phyloP scores from a whole-genome alignment of 2,329 filamentous ascomycete species.

The Colletotrichum sansevieriae region DNA sequence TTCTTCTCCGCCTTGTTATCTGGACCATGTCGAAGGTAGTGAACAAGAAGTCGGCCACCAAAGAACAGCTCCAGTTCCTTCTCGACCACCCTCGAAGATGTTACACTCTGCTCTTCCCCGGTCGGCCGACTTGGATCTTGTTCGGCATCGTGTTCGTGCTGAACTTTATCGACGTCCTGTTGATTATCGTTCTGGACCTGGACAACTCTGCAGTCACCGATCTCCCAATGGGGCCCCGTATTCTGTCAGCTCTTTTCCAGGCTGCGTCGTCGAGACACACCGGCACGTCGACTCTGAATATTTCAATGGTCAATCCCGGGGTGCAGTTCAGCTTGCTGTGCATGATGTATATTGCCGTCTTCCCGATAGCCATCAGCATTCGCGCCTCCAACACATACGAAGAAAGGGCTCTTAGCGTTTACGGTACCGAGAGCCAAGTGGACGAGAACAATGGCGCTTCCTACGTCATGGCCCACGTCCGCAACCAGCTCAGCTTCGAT shows the following conservation, averaged over 20 bases:
- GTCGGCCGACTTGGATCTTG: conserved; percentile 70
- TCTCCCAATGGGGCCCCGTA: conserved; percentile 59
- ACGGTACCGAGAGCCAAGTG: conserved; percentile 50
- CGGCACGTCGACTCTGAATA: conserved; percentile 64
- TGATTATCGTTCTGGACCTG: conserved; percentile 66
- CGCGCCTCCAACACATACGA: conserved; percentile 73
- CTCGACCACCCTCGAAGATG: conserved; percentile 73
- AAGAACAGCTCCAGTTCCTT: conserved; percentile 66
- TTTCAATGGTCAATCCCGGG: conserved; percentile 63
- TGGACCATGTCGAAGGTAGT: conserved; percentile 66
- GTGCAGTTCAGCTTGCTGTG: conserved; percentile 70
- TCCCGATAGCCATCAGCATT: conserved; percentile 72
- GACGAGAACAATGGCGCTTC: conserved; percentile 47
- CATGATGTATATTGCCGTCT: conserved; percentile 76
- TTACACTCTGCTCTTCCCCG: conserved; percentile 73
- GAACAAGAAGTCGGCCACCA: conserved; percentile 53
- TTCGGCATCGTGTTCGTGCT: conserved; percentile 63
- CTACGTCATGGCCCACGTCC: conserved; percentile 52
- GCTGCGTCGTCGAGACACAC: conserved; percentile 62
- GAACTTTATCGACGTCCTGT: conserved; percentile 66
- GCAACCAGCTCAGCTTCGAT: conserved; percentile 56
- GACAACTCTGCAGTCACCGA: conserved; percentile 62
- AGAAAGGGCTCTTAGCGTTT: conserved; percentile 71
- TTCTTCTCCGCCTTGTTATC: conserved; percentile 69
- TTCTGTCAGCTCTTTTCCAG: conserved; percentile 71